Percentiles rank a stretch among this genome's conserved stretches.
Evolutionary conservation across 1,139 yeast genomes (phyloP).

Genomic region (Blastobotrys arbuscula): DNA sequence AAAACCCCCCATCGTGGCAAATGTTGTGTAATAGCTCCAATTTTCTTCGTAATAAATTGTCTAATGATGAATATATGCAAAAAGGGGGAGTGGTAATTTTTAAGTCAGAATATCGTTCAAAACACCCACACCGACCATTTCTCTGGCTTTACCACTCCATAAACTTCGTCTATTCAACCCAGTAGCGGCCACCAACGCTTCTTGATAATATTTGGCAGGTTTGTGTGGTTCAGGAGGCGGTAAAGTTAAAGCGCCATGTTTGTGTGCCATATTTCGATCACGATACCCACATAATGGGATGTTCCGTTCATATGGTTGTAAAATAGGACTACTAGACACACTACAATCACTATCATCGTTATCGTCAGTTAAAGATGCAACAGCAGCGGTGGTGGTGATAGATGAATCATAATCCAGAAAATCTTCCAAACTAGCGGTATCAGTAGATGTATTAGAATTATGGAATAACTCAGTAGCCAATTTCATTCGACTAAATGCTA

Average conservation of each 20-base stretch:
- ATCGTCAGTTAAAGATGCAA: constrained; percentile 16
- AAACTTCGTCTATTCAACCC: constrained; percentile 44
- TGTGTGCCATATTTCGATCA: constrained; percentile 13
- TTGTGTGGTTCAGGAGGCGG: constrained; percentile 11
- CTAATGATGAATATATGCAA: no score
- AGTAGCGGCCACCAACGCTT: constrained; percentile 27
- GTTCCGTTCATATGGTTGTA: constrained; percentile 6
- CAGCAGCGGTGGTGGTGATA: constrained; percentile 4
- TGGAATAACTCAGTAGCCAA: background rate
- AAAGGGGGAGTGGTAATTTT: no score
- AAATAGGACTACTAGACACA: constrained; percentile 12
- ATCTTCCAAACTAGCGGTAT: constrained; percentile 18
- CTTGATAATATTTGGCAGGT: constrained; percentile 24
- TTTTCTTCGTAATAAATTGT: no score
- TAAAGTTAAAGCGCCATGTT: constrained; percentile 18
- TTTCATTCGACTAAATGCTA: constrained; percentile 6
- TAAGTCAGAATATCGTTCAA: constrained; percentile 9
- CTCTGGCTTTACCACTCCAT: constrained; percentile 48
- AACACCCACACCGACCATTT: constrained; percentile 41
- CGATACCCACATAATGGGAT: constrained; percentile 15
- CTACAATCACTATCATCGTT: constrained; percentile 12
- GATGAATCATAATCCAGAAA: constrained; percentile 23
- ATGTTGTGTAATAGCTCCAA: no score
- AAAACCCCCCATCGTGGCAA: no score
- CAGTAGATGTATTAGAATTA: background rate